Evolutionary conservation across 2,329 filamentous ascomycete species (phyloP), one percentile per base, ranked within the genome.

Genomic region (Leptodontidium sp.): DNA sequence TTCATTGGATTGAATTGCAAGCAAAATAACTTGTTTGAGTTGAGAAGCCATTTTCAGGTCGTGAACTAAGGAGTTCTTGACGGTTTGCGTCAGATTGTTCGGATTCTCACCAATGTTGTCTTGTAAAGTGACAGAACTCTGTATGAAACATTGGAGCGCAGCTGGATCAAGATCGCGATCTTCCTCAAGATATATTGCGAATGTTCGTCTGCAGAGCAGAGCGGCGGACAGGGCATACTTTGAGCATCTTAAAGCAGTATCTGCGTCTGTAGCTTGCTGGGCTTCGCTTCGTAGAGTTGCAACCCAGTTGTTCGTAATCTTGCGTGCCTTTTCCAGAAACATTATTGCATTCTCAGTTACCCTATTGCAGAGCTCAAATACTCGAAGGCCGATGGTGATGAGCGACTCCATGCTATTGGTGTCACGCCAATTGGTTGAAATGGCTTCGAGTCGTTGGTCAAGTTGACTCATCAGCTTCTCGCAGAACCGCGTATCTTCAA

Each of bases 401-500:
- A 91, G 65, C 0, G 84, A 81, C 4, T 87, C 84, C 87, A 92
- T 90, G 15, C 83, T 82, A 63, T 86, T 77, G 0, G 79, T 80
- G 69, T 92, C 89, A 0, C 88, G 82, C 85, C 88, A 90, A 55
- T 88, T 91, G 0, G 79, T 76, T 0, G 77, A 74, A 8, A 92
- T 84, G 0, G 76, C 74, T 0, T 79, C 74, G 0, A 91, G 67
- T 1, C 83, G 82, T n/a, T 76, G 68, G 1, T 79, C 71, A 0
- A 92, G 74, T 45, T 87, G 83, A 0, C 84, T 77, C 0, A 84
- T 55, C 0, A 92, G 76, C 6, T 78, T 79, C 0, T 70, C 14
- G 49, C 86, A 87, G 68, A 91, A 90, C 0, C 55, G 8, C 0
- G 69, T 2, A n/a, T 90, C 84, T 0, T 69, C 70, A 47, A 91